Percentiles rank a stretch among this genome's conserved stretches.
These are phyloP conservation scores for Marasmius oreades DNA, from an alignment of 1,284 basidiomycete genomes.

Conservation along the genomic window DNA sequence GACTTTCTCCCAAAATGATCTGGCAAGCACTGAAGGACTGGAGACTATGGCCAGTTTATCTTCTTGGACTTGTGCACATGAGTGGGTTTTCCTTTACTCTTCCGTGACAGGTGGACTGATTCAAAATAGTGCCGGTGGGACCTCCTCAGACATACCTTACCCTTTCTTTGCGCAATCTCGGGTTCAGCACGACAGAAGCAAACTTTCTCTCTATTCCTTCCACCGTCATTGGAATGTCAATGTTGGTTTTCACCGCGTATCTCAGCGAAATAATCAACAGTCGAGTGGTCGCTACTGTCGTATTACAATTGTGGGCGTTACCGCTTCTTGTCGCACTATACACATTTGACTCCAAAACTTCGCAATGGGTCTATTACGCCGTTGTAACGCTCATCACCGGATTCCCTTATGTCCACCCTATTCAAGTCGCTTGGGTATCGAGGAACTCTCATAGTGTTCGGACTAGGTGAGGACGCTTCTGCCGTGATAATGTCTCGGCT, in stretches of 20 bases:
- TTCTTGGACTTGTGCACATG: conserved; percentile 43
- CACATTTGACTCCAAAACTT: conserved; percentile 47
- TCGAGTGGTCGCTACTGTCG: conserved; percentile 47
- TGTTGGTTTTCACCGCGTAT: conserved; percentile 45
- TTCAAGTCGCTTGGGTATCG: conserved; percentile 60
- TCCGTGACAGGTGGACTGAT: not conserved
- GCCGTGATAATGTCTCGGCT: not conserved
- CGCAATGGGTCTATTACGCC: conserved; percentile 57
- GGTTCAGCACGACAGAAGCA: conserved; percentile 48
- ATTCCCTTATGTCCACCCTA: conserved; percentile 43
- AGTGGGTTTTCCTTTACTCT: conserved; percentile 26
- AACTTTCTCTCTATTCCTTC: conserved; percentile 51
- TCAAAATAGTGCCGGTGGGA: conserved; percentile 37
- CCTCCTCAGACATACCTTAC: conserved; percentile 51
- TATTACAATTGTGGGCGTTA: conserved; percentile 60
- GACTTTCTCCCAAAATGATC: conserved; percentile 43
- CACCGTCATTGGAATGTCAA: conserved; percentile 36
- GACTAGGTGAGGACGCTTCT: conserved; percentile 29
- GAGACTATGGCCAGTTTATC: conserved; percentile 54
- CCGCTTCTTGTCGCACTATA: conserved; percentile 57
- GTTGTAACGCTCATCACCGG: conserved; percentile 55
- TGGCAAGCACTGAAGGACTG: conserved; percentile 45
- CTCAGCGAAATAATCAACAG: conserved; percentile 54
- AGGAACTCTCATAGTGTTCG: conserved; percentile 58
- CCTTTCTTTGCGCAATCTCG: conserved; percentile 47